These are phyloP conservation scores for Linderniella brevidens DNA, from an alignment of 257 asterid genomes.

Conservation along the genomic window DNA sequence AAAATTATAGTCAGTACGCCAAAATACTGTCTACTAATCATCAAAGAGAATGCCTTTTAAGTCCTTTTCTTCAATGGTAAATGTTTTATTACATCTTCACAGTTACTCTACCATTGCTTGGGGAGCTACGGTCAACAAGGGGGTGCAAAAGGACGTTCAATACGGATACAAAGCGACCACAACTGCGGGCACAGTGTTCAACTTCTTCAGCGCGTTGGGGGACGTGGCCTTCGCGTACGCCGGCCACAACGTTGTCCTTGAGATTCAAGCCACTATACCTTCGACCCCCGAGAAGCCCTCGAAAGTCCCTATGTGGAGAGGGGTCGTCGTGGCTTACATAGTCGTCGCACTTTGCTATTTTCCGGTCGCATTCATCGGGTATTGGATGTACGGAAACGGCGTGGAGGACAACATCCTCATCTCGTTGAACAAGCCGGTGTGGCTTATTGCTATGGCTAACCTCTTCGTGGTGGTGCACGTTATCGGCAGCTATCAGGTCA, in stretches of 20 bases:
- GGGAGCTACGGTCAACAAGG: conserved; percentile 28
- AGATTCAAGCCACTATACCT: conserved; percentile 25
- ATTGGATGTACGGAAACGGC: conserved; percentile 17
- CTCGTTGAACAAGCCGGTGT: conserved; percentile 22
- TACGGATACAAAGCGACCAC: conserved; percentile 13
- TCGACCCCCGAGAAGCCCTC: conserved; percentile 24
- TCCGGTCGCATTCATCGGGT: conserved; percentile 24
- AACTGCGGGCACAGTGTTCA: conserved; percentile 15
- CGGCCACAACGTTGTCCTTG: conserved; percentile 25
- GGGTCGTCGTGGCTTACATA: conserved; percentile 23
- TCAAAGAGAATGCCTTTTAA: too few relatives aligned
- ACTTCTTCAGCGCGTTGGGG: conserved; percentile 21
- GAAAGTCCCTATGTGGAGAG: conserved; percentile 26
- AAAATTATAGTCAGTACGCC: too few relatives aligned
- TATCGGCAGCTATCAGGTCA: conserved; percentile 20
- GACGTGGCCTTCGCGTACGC: conserved; percentile 26
- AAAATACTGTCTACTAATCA: too few relatives aligned
- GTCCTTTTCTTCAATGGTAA: not conserved
- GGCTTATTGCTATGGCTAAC: conserved; percentile 24
- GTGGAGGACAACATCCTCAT: conserved; percentile 21
- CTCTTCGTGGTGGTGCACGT: conserved; percentile 21
- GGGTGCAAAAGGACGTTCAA: conserved; percentile 18
- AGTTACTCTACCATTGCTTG: conserved; percentile 41
- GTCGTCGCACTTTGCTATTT: conserved; percentile 23
- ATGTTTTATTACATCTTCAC: not conserved